phyloP scores from a whole-genome alignment of 179 eudicot species.

The Beta corolliflora region DNA sequence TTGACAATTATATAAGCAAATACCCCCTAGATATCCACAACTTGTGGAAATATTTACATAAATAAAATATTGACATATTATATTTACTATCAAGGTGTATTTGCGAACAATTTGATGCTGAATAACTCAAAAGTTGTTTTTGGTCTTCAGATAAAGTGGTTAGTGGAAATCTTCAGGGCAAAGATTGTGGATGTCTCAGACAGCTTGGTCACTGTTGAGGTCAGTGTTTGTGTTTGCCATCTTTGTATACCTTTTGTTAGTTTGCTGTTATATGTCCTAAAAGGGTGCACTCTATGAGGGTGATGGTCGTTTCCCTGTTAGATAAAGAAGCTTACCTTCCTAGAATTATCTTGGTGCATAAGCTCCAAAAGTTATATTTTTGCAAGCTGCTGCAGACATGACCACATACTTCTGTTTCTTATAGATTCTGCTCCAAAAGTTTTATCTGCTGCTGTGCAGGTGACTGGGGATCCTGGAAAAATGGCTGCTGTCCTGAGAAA shows the following conservation, averaged over 20 bases:
- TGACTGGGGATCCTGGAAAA: slow-evolving; percentile 97
- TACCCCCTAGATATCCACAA: too few species aligned
- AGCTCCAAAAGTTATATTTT: background rate
- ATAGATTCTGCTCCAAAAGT: background rate
- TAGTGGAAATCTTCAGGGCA: slow-evolving; percentile 87
- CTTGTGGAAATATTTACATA: too few species aligned
- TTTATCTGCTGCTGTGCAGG: slow-evolving; percentile 41
- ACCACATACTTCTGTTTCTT: background rate
- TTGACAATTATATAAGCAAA: too few species aligned
- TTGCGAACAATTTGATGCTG: background rate
- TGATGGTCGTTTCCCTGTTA: background rate
- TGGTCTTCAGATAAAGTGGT: slow-evolving; percentile 72
- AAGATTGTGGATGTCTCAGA: slow-evolving; percentile 77
- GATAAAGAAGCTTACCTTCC: background rate
- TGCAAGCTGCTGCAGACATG: background rate
- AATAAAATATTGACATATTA: too few species aligned
- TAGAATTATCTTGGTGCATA: background rate
- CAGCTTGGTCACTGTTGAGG: slow-evolving; percentile 79
- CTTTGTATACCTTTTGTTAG: background rate
- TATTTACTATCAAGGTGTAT: background rate
- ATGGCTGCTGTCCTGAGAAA: slow-evolving; percentile 81
- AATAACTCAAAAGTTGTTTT: slow-evolving; percentile 18
- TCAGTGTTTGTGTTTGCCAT: slow-evolving; percentile 22
- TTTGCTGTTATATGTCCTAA: background rate
- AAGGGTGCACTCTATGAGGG: background rate